Conservation (phyloP, 2,329 filamentous ascomycete genomes). For the Elsinoe ampelina region DNA sequence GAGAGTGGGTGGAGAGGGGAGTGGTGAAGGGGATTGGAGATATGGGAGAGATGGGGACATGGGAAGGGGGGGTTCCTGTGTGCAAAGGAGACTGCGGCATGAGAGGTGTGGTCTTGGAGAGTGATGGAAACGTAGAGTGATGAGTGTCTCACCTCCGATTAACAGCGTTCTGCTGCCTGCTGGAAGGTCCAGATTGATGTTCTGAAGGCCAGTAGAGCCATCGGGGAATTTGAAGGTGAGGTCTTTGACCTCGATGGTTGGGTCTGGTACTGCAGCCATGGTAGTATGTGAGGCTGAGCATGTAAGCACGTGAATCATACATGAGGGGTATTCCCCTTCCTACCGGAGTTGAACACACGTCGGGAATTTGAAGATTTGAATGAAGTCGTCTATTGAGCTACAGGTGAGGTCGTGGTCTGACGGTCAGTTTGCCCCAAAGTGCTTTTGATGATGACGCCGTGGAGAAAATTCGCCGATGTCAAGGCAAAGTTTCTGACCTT, state of each 20-base stretch:
- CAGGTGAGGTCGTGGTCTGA: no score
- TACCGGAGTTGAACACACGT: no score
- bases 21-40: no score
- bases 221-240: constrained; percentile 87
- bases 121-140: constrained; percentile 3
- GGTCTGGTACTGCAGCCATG: constrained; percentile 26
- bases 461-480: constrained; percentile 5
- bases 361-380: no score
- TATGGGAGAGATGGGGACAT: no score
- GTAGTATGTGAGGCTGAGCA: neutral
- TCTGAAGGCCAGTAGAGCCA: constrained; percentile 64
- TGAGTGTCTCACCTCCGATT: constrained; percentile 58
- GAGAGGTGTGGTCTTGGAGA: neutral
- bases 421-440: no score
- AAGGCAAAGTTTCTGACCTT: neutral
- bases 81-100: constrained; percentile 19
- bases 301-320: neutral
- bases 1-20: no score
- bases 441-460: neutral
- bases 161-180: constrained; percentile 77
- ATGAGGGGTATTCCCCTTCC: neutral
- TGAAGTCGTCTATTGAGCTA: no score
- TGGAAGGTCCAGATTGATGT: constrained; percentile 69
- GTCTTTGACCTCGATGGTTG: constrained; percentile 62
- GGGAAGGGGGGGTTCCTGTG: neutral